Base-by-base conservation (phyloP, 208 protist species). In the Acanthamoeba culbertsoni region DNA sequence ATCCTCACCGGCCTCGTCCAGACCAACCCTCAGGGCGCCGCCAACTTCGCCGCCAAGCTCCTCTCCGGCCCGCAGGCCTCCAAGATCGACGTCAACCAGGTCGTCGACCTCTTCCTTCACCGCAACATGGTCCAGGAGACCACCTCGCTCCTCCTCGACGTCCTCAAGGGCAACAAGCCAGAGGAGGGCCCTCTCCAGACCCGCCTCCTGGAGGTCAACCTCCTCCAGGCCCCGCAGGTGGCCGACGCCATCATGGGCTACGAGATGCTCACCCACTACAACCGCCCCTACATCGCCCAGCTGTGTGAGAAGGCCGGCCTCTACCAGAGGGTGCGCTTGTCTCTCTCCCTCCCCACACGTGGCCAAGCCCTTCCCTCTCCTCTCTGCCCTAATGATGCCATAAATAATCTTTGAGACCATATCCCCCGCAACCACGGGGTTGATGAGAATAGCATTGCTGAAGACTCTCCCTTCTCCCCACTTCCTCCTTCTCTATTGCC, bases 141-240 rank as follows among this genome's bases (percentile, higher is more conserved):
- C 26, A 99, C 99, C 7, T 96, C 98, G 53, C 99, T 99, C 95
- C 95, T 99, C 37, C 96, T 99, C 45, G 99, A 99, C 57, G 97
- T 99, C 20, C 96, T 99, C 45, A 98, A 98, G 91, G 97, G 98
- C 43, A 97, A 99, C 95, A 97, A 96, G 94, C 96, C 97, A 73
- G 98, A 98, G 94, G 97, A 98, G 65, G 99, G 97, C 20, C 96
- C 95, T 37, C 97, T 99, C 8, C 99, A 99, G 97, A 99, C 99
- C 14, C 99, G 99, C 91, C 97, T 99, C 53, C 97, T 99, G 14
- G 99, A 99, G 96, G 99, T 99, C 93, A 99, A 99, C 95, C 95
- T 99, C n/a, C 98, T 99, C 94, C 97, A 98, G 89, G 99, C 98
- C 31, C 98, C 99, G 55, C 98, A 98, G 89, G 98, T 99, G 10